phyloP scores from a whole-genome alignment of 208 protist species.

The Trypanosoma scelopori region DNA sequence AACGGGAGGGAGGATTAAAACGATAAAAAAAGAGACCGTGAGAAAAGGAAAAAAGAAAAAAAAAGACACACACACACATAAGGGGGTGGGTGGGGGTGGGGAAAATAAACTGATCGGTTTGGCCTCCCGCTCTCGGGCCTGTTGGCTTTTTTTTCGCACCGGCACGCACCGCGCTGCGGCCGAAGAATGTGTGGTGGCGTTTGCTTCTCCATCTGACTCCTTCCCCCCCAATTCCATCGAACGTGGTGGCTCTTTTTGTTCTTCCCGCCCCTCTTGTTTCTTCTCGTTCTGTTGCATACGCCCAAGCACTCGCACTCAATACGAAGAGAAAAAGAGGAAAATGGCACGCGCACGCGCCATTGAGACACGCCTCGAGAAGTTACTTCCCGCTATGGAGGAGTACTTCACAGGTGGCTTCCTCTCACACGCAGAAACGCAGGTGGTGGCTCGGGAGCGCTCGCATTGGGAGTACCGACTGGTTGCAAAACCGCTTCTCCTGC shows the following conservation, averaged over 20 bases:
- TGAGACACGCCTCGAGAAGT: constrained; percentile 87
- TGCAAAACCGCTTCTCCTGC: constrained; percentile 80
- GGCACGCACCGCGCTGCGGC: too few species aligned
- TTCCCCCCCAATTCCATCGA: too few species aligned
- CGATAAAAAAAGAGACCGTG: neutral
- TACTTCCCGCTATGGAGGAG: constrained; percentile 81
- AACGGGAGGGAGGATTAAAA: neutral
- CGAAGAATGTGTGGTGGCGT: too few species aligned
- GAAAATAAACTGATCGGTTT: neutral
- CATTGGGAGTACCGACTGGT: constrained; percentile 88
- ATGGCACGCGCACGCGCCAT: constrained; percentile 87
- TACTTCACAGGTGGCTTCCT: constrained; percentile 86
- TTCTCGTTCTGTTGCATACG: neutral
- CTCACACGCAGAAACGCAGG: constrained; percentile 56
- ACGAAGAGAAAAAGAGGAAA: neutral
- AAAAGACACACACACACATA: too few species aligned
- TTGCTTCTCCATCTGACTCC: too few species aligned
- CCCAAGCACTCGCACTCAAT: neutral
- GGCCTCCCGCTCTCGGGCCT: too few species aligned
- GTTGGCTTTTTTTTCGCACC: too few species aligned
- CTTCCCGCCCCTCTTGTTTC: constrained; percentile 7
- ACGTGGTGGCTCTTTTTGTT: neutral
- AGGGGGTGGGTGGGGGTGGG: neutral
- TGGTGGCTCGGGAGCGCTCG: constrained; percentile 70
- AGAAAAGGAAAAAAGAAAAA: too few species aligned